A percentile compares a stretch with the other conserved stretches of the same genome.
Evolutionary conservation across 345 rosid species (phyloP).

Genomic region (Arabis hirsuta): DNA sequence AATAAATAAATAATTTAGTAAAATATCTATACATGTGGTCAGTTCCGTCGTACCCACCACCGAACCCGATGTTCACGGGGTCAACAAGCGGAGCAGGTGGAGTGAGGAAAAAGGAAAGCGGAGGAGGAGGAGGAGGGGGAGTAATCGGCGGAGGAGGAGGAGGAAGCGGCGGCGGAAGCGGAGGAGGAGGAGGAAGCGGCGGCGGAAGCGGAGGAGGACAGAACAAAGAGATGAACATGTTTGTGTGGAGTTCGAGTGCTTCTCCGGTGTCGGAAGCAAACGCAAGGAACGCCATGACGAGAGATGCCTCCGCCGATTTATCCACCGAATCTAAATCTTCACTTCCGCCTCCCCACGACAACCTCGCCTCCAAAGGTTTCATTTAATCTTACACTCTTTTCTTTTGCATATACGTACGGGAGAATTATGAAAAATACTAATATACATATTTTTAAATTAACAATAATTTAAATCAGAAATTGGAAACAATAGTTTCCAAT

Average conservation of each 20-base stretch:
- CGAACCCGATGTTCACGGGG: conserved; percentile 74
- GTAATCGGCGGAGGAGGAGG: conserved; percentile 32
- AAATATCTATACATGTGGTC: background rate
- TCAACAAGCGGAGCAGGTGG: conserved; percentile 49
- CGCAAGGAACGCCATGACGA: conserved; percentile 55
- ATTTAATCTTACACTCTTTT: background rate
- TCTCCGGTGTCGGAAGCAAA: conserved; percentile 81
- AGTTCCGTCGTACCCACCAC: conserved; percentile 62
- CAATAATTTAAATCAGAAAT: no score
- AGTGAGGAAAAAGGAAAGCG: conserved; percentile 48
- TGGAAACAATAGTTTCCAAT: no score
- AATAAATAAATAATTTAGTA: background rate
- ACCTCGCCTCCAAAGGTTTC: conserved; percentile 57
- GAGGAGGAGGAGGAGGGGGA: conserved; percentile 24
- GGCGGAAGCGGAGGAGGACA: conserved; percentile 31
- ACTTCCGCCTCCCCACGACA: conserved; percentile 50
- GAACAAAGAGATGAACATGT: conserved; percentile 77
- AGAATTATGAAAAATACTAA: no score
- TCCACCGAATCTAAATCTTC: conserved; percentile 40
- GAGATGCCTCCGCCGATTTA: conserved; percentile 55
- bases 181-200: conserved; percentile 37
- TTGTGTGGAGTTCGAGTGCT: conserved; percentile 84
- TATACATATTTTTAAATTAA: no score
- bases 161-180: conserved; percentile 17
- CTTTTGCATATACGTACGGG: no score